Evolutionary conservation across 2,329 filamentous ascomycete species (phyloP), one percentile per base, ranked within the genome.

Genomic region (Fonsecaea pedrosoi): DNA sequence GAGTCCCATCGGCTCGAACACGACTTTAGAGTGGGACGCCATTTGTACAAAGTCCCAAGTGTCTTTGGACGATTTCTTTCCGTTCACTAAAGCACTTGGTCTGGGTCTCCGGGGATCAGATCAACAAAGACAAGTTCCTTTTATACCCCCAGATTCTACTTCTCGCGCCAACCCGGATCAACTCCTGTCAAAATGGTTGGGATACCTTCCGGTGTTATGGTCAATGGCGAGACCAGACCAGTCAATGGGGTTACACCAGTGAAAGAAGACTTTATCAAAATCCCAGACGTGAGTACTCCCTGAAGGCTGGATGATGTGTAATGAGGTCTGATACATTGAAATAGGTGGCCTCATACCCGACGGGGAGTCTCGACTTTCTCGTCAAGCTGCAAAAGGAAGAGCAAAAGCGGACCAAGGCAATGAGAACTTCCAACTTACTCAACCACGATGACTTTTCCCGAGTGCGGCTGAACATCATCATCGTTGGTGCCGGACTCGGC

Each of bases 401-500:
- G 53, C 56, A 65, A 38, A 53, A 61, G 42, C 64, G 64, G 30
- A 45, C 62, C 35, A 60, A 64, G 45, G 61, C 64, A 37, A 66
- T 66, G 64, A 35, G 38, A 37, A 54, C 61, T 21, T 60, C 64
- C 21, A 38, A 50, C 15, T 45, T 60, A 15, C 30, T 58, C 25
- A 62, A 62, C 21, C 34, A 21, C 9, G 65, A 67, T 5, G 35
- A 64, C 6, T 30, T 48, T 12, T 69, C 68, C 6, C 32, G 38
- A 30, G 32, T 69, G 4, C 64, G 55, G 50, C 50, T 72, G 92
- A 30, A 74, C 10, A 71, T 76, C 25, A 71, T 76, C 35, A 68
- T 77, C 13, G 73, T 77, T 9, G 76, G 76, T 34, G 75, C 75
- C 32, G 75, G 76, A 1, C 69, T 77, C 1, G 75, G 71, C 8